These are phyloP conservation scores for Wickerhamomyces queroliae DNA, from an alignment of 805 yeast species.

Conservation along the genomic window DNA sequence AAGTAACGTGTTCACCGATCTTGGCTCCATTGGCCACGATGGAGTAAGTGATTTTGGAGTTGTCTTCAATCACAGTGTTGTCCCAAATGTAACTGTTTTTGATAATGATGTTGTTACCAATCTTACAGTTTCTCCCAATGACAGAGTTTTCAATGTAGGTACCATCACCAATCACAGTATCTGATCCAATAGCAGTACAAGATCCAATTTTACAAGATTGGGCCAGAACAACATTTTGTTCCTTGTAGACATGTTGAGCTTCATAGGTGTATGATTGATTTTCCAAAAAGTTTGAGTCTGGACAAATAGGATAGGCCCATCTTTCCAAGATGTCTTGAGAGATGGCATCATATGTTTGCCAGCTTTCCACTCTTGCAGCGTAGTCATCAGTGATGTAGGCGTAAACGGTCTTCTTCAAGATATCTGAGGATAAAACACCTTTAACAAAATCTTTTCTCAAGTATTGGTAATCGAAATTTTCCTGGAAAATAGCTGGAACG, in stretches of 20 bases:
- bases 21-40: conserved; percentile 64
- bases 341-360: conserved; percentile 89
- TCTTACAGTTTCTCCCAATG: conserved; percentile 79
- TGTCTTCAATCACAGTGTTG: conserved; percentile 65
- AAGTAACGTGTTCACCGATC: conserved; percentile 43
- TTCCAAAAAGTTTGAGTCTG: conserved; percentile 72
- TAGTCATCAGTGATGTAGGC: conserved; percentile 76
- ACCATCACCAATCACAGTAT: conserved; percentile 72
- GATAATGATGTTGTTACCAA: conserved; percentile 72
- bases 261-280: conserved; percentile 76
- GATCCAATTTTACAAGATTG: conserved; percentile 86
- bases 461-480: conserved; percentile 90
- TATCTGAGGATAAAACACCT: conserved; percentile 87
- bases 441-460: conserved; percentile 83
- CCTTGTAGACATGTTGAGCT: conserved; percentile 84
- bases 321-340: conserved; percentile 86
- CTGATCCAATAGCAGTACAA: conserved; percentile 77
- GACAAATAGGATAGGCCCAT: conserved; percentile 89
- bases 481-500: conserved; percentile 93
- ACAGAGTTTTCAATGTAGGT: conserved; percentile 62
- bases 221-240: conserved; percentile 80
- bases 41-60: conserved; percentile 49
- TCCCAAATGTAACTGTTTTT: conserved; percentile 86
- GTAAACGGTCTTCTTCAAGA: conserved; percentile 85
- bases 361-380: conserved; percentile 93